Evolutionary conservation across 164 flowering plant species (phyloP).

Genomic region (Vitis rotundifolia): DNA sequence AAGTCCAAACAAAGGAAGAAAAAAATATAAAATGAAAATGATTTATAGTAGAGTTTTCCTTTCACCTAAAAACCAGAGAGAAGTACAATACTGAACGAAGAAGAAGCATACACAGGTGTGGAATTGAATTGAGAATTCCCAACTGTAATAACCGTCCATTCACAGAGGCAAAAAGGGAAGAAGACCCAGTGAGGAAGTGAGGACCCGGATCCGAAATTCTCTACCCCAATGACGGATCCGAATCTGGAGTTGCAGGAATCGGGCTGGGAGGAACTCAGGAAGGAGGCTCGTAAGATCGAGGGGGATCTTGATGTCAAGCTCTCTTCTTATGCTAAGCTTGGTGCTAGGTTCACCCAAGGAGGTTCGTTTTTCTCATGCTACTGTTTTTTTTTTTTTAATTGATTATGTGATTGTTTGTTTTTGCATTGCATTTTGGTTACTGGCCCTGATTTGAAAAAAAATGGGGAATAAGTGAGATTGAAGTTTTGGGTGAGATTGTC

Average conservation of each 20-base stretch:
- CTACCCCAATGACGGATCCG: constrained; percentile 45
- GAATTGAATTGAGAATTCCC: neutral
- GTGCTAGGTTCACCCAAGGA: constrained; percentile 79
- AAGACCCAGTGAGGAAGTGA: neutral
- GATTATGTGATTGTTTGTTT: neutral
- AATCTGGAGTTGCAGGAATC: constrained; percentile 84
- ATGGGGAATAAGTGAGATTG: too few species aligned
- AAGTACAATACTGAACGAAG: too few species aligned
- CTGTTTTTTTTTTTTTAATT: neutral
- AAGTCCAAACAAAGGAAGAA: too few species aligned
- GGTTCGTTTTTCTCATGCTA: constrained; percentile 21
- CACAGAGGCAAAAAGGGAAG: neutral
- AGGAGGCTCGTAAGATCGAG: constrained; percentile 88
- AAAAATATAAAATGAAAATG: too few species aligned
- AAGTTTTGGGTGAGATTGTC: too few species aligned
- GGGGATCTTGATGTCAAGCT: constrained; percentile 98
- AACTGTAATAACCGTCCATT: neutral
- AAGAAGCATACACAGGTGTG: too few species aligned
- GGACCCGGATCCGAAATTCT: constrained; percentile 10
- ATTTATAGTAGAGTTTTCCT: too few species aligned
- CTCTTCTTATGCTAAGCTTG: constrained; percentile 90
- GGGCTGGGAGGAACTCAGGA: constrained; percentile 96
- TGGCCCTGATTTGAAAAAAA: too few species aligned
- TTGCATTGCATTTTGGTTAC: constrained; percentile 3
- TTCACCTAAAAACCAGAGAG: too few species aligned